Evolutionary conservation across 1,284 basidiomycete species (phyloP), one percentile per base, ranked within the genome.

Genomic region (Naganishia sp.): DNA sequence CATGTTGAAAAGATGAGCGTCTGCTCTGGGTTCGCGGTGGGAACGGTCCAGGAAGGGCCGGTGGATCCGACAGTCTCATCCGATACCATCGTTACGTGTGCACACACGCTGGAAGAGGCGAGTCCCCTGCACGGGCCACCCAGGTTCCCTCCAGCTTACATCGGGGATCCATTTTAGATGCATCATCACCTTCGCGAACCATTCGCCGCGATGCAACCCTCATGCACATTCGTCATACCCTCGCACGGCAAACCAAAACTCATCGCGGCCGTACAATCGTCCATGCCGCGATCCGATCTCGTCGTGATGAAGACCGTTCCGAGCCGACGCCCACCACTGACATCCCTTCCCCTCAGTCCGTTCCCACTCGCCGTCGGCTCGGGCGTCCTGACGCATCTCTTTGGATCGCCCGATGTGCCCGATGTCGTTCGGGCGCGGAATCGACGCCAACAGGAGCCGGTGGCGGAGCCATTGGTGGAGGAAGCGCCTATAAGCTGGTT

Each of bases 61-160:
- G 18, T 43, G 44, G 43, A 44, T 16, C 13, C 21, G 25, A 3
- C 36, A 13, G 10, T 28, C 10, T 21, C 23, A 15, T 25, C 45
- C 16, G 64, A 65, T 23, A 48, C 72, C 1, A 73, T 88, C 31
- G 73, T 88, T 15, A 86, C 86, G 0, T 90, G 88, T 70, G 86
- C 85, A 5, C 88, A 90, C 74, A 88, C 88, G 2, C 73, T 89
- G 31, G 85, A 87, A 72, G 83, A 86, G 83, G 86, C 83, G 71
- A 74, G 82, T 66, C 53, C 28, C 36, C 36, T 39, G 36, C 36
- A 39, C 18, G 61, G 6, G 44, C 42, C 53, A 23, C 55, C 21
- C n/a, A 39, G n/a, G 52, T 65, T 49, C 18, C 36, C 55, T 53
- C 50, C 57, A 16, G 61, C n/a, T 55, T 46, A 33, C 63, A 36